These are phyloP conservation scores for Dryas drummondii DNA, from an alignment of 306 rosid species.

Conservation along the genomic window DNA sequence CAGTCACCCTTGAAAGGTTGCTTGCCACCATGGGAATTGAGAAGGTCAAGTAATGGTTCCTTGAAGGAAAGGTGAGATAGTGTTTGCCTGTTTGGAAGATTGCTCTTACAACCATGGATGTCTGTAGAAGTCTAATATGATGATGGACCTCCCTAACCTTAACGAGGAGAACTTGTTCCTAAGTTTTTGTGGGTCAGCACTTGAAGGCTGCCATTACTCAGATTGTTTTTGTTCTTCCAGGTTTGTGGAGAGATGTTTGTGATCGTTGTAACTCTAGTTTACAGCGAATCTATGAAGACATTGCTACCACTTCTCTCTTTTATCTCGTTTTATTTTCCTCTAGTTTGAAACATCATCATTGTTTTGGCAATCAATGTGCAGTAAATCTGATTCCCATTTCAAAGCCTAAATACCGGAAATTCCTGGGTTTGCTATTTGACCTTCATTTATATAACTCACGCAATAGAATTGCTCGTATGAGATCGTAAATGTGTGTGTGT, in stretches of 20 bases:
- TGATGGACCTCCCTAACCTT: conserved; percentile 18
- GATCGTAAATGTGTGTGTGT: too few relatives aligned
- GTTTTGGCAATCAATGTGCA: too few relatives aligned
- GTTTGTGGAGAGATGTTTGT: conserved; percentile 15
- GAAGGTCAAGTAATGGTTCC: conserved; percentile 72
- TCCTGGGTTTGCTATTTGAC: too few relatives aligned
- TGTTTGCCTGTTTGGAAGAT: neutral
- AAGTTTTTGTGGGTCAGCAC: conserved; percentile 7
- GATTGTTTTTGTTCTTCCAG: conserved; percentile 12
- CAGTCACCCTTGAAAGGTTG: conserved; percentile 92
- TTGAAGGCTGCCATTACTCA: conserved; percentile 15
- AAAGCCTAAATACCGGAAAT: too few relatives aligned
- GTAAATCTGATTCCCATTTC: too few relatives aligned
- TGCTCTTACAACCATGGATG: conserved; percentile 25
- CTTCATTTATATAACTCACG: too few relatives aligned
- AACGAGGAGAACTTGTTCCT: conserved; percentile 19
- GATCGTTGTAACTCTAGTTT: conserved; percentile 4
- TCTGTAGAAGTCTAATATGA: neutral
- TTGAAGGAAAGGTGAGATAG: conserved; percentile 70
- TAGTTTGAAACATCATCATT: too few relatives aligned
- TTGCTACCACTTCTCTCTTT: neutral
- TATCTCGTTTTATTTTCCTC: neutral
- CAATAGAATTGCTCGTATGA: too few relatives aligned
- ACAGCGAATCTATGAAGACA: conserved; percentile 10
- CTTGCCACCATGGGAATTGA: conserved; percentile 74